Evolutionary conservation across 345 rosid genomes (phyloP).

Genomic region (Brassica juncea): DNA sequence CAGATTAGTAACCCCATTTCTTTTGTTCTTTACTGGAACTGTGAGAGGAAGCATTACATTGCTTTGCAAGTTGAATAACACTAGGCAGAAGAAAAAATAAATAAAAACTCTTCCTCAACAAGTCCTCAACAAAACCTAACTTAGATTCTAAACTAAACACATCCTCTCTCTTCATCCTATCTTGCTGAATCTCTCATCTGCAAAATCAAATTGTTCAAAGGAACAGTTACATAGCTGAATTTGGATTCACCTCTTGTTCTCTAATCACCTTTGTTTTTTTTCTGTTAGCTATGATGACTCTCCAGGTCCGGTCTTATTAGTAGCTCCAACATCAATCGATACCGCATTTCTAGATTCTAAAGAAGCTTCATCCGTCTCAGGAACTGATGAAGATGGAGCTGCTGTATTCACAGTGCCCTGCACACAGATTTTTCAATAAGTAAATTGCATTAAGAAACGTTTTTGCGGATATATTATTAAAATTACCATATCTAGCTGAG

Average conservation of each 20-base stretch:
- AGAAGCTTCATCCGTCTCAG: conserved; percentile 30
- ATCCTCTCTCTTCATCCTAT: neutral
- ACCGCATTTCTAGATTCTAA: conserved; percentile 41
- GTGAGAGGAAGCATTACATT: neutral
- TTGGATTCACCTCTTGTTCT: conserved; percentile 4
- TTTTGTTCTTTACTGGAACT: neutral
- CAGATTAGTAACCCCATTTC: neutral
- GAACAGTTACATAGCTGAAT: conserved; percentile 9
- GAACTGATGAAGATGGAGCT: conserved; percentile 24
- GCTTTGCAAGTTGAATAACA: neutral
- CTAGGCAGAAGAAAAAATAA: neutral
- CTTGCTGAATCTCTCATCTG: conserved; percentile 25
- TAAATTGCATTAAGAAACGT: conserved; percentile 14
- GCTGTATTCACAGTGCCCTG: conserved; percentile 24
- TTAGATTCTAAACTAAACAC: neutral
- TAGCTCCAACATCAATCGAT: conserved; percentile 33
- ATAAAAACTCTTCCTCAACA: neutral
- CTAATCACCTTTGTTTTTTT: conserved; percentile 20
- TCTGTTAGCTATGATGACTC: conserved; percentile 27
- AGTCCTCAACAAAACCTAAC: neutral
- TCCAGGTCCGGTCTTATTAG: conserved; percentile 21
- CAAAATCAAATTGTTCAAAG: conserved; percentile 11
- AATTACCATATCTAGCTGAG: conserved; percentile 32
- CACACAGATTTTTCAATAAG: neutral
- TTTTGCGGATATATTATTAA: conserved; percentile 4